These are phyloP conservation scores for Nakazawaea ernobii DNA, from an alignment of 805 yeast species.

Conservation along the genomic window DNA sequence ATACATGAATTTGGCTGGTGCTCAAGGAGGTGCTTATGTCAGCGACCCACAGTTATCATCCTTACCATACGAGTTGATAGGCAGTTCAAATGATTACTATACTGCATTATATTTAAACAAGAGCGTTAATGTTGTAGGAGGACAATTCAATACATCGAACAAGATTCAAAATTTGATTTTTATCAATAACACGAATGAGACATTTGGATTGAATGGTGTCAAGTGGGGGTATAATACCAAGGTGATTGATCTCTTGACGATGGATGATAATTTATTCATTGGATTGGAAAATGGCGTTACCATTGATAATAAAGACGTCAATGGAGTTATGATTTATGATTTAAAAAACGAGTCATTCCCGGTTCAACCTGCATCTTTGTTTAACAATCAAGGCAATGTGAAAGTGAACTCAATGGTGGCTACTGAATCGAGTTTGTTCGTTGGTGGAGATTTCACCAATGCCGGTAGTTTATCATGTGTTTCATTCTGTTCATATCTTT, in stretches of 20 bases:
- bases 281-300: conserved; percentile 37
- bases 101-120: conserved; percentile 42
- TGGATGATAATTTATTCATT: conserved; percentile 34
- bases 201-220: conserved; percentile 13
- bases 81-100: conserved; percentile 17
- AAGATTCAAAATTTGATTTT: conserved; percentile 16
- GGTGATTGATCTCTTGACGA: conserved; percentile 27
- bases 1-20: conserved; percentile 13
- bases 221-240: conserved; percentile 16
- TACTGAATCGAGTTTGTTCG: conserved; percentile 36
- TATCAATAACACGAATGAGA: conserved; percentile 14
- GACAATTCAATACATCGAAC: conserved; percentile 33
- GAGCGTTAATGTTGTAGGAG: conserved; percentile 52
- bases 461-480: conserved; percentile 56
- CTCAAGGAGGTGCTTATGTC: conserved; percentile 30
- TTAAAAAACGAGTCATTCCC: conserved; percentile 35
- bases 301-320: conserved; percentile 17
- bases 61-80: conserved; percentile 21
- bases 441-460: conserved; percentile 67
- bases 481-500: conserved; percentile 62
- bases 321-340: conserved; percentile 51
- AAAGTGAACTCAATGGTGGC: conserved; percentile 35
- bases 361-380: conserved; percentile 44
- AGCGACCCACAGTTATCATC: conserved; percentile 18
- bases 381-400: conserved; percentile 28